Evolutionary conservation across 2,329 filamentous ascomycete genomes (phyloP).

Genomic region (Aspergillus terreus): DNA sequence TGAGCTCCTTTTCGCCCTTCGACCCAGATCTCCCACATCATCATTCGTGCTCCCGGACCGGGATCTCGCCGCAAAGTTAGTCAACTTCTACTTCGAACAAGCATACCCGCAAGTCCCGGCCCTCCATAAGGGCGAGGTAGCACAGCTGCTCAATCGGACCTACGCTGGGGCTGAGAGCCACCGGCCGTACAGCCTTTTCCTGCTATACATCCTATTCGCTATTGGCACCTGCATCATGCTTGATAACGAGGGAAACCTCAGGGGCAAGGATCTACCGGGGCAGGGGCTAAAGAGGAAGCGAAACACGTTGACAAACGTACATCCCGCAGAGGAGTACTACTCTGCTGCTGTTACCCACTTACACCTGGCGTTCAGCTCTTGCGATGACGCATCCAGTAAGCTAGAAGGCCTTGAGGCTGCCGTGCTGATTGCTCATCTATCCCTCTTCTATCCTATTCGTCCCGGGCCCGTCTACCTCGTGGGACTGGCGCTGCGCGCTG

Average conservation of each 20-base stretch:
- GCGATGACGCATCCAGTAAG: not conserved
- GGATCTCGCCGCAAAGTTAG: not conserved
- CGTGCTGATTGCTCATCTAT: not conserved
- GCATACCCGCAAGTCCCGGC: constrained; percentile 1
- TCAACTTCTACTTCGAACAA: constrained; percentile 1
- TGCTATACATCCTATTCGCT: constrained; percentile 1
- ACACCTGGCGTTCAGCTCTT: not conserved
- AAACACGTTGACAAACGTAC: not conserved
- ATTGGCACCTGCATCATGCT: not conserved
- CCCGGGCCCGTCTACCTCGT: not conserved
- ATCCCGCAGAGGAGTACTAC: not conserved
- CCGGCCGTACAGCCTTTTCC: not conserved
- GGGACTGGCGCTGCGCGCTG: constrained; percentile 65
- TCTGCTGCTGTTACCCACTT: not conserved
- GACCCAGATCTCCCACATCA: not conserved
- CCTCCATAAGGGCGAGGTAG: not conserved
- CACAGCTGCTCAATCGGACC: not conserved
- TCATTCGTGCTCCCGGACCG: not conserved
- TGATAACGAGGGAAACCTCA: not conserved
- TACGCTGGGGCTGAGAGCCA: not conserved
- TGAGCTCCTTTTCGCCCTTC: not conserved
- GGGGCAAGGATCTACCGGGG: not conserved
- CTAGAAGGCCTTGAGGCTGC: not conserved
- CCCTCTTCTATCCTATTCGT: not conserved
- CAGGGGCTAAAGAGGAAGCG: not conserved